These are phyloP conservation scores for Orbilia oligospora DNA, from an alignment of 2,329 filamentous ascomycete genomes.

Conservation along the genomic window DNA sequence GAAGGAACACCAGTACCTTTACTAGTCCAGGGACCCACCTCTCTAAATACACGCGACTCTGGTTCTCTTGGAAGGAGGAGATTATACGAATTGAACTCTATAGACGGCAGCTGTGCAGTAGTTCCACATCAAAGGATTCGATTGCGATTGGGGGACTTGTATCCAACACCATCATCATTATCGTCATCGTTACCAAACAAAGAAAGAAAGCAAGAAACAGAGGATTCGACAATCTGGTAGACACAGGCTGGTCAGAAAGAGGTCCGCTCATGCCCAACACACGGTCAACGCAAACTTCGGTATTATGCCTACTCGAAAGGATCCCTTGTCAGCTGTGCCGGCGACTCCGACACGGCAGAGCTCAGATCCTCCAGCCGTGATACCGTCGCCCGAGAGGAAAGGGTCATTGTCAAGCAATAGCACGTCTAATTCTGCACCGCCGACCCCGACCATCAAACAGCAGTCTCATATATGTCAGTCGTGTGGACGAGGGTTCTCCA, in stretches of 20 bases:
- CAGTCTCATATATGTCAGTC: conserved; percentile 63
- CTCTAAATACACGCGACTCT: conserved; percentile 48
- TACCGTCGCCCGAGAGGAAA: conserved; percentile 57
- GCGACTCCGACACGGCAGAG: conserved; percentile 58
- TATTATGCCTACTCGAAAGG: conserved; percentile 61
- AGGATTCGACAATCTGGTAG: conserved; percentile 34
- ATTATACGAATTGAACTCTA: conserved; percentile 16
- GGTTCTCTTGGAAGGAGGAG: conserved; percentile 6
- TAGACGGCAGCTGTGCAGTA: conserved; percentile 21
- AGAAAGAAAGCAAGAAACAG: not conserved
- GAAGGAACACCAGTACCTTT: conserved; percentile 22
- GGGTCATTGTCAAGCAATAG: conserved; percentile 55
- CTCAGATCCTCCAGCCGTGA: conserved; percentile 60
- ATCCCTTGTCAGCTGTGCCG: conserved; percentile 61
- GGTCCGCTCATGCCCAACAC: conserved; percentile 58
- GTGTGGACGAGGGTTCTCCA: conserved; percentile 63
- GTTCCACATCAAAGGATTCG: conserved; percentile 24
- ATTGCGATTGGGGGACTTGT: conserved; percentile 18
- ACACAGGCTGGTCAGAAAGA: conserved; percentile 44
- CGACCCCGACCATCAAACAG: conserved; percentile 56
- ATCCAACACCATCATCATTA: conserved; percentile 11
- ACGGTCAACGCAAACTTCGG: conserved; percentile 59
- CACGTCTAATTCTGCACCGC: conserved; percentile 52
- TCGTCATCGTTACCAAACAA: not conserved
- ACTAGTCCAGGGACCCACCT: conserved; percentile 43